Percentiles rank a stretch among this genome's conserved stretches.
These are phyloP conservation scores for Daldinia sp. DNA, from an alignment of 2,329 filamentous ascomycete genomes.

Conservation along the genomic window DNA sequence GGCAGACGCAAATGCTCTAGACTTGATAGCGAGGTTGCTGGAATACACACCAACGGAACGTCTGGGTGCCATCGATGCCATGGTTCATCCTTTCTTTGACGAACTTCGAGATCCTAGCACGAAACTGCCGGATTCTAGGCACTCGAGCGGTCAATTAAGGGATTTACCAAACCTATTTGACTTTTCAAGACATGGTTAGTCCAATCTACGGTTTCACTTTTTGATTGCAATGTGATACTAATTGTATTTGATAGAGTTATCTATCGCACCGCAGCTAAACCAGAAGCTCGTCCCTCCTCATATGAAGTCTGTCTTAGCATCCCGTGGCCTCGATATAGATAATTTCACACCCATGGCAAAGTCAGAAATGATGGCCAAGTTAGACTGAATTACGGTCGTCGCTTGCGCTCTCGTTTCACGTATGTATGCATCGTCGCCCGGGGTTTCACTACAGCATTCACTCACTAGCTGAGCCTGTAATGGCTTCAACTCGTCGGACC, in stretches of 20 bases:
- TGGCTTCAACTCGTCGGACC: constrained; percentile 40
- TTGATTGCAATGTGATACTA: constrained; percentile 33
- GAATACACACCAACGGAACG: constrained; percentile 98
- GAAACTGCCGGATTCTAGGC: constrained; percentile 91
- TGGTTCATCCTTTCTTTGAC: constrained; percentile 99
- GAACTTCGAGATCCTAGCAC: constrained; percentile 93
- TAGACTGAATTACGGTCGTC: constrained; percentile 74
- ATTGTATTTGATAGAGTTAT: constrained; percentile 73
- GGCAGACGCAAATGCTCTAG: constrained; percentile 90
- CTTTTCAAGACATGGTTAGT: constrained; percentile 90
- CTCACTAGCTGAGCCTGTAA: constrained; percentile 43
- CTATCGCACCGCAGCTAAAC: constrained; percentile 91
- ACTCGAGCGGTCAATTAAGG: constrained; percentile 79
- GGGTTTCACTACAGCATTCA: constrained; percentile 46
- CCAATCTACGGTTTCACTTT: neutral
- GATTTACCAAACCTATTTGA: constrained; percentile 91
- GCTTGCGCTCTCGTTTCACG: constrained; percentile 42
- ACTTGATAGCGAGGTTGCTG: constrained; percentile 89
- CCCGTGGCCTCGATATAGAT: constrained; percentile 88
- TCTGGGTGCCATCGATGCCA: constrained; percentile 90
- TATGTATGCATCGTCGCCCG: constrained; percentile 43
- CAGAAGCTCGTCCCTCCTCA: constrained; percentile 86
- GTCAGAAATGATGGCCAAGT: constrained; percentile 96
- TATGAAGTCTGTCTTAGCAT: constrained; percentile 75
- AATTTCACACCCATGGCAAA: constrained; percentile 90